Conservation (phyloP, 345 rosid genomes). For the Lepidium africanum region DNA sequence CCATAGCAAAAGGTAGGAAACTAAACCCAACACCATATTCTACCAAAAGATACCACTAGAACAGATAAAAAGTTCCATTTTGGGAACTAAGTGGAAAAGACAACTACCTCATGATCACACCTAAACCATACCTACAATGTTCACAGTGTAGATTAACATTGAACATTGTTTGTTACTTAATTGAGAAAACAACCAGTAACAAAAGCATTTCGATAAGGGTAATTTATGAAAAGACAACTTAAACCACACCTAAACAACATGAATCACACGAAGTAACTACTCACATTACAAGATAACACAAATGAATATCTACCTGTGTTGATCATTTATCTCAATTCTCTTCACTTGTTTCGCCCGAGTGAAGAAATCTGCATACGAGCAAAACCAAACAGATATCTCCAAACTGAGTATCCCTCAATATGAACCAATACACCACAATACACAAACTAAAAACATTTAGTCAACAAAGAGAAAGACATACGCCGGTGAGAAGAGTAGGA, state of each 20-base stretch:
- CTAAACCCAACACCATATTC: background rate
- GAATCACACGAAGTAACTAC: background rate
- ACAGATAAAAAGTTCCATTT: background rate
- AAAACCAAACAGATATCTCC: background rate
- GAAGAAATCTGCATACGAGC: constrained; percentile 43
- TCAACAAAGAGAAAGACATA: constrained; percentile 15
- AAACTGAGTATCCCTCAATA: background rate
- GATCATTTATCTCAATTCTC: constrained; percentile 66
- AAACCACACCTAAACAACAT: background rate
- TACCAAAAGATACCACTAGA: background rate
- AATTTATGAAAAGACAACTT: background rate
- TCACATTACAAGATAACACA: background rate
- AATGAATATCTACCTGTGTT: constrained; percentile 48
- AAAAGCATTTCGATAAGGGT: background rate
- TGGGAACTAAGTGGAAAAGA: background rate
- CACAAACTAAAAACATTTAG: background rate
- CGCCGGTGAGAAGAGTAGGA: constrained; percentile 37
- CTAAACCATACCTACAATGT: too few relatives aligned
- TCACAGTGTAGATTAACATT: too few relatives aligned
- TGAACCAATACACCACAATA: background rate
- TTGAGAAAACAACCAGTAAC: background rate
- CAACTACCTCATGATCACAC: too few relatives aligned
- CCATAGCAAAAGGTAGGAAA: background rate
- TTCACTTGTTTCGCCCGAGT: constrained; percentile 65
- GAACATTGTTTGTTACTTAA: too few relatives aligned